A percentile compares a stretch with the other conserved stretches of the same genome.
These are phyloP conservation scores for Malbranchea zuffiana DNA, from an alignment of 2,329 filamentous ascomycete genomes.

Conservation along the genomic window DNA sequence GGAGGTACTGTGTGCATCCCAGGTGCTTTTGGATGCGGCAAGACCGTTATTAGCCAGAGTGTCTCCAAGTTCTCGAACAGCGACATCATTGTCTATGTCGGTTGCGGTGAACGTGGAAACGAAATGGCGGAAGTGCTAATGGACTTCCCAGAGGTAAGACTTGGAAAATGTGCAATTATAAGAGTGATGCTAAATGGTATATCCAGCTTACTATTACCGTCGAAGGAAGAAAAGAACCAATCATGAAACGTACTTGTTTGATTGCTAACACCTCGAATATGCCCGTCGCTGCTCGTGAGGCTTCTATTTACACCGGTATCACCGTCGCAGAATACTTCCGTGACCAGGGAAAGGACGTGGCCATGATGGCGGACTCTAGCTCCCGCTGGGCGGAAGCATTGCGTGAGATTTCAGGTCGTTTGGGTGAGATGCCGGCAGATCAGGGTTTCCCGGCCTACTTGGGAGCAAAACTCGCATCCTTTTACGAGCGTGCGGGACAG, in stretches of 20 bases:
- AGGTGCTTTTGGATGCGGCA: constrained; percentile 95
- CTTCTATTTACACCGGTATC: constrained; percentile 96
- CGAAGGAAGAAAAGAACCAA: constrained; percentile 88
- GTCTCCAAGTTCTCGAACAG: constrained; percentile 99
- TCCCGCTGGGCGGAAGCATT: constrained; percentile 98
- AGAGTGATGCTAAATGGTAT: too few species aligned
- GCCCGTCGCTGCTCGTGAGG: constrained; percentile 95
- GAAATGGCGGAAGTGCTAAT: constrained; percentile 99
- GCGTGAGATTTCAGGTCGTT: constrained; percentile 94
- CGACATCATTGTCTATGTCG: constrained; percentile 97
- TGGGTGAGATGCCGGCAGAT: constrained; percentile 99
- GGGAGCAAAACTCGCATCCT: constrained; percentile 90
- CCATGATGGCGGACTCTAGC: constrained; percentile 99
- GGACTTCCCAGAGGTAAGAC: constrained; percentile 78
- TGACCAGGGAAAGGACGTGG: constrained; percentile 91
- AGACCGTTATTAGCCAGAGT: constrained; percentile 97
- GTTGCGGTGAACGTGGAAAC: constrained; percentile 86
- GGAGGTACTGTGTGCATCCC: constrained; percentile 97
- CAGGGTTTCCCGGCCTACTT: constrained; percentile 99
- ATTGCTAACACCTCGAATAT: constrained; percentile 99
- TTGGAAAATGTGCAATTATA: too few species aligned
- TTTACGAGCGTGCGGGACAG: constrained; percentile 96
- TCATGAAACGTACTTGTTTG: constrained; percentile 98
- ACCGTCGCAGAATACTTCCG: constrained; percentile 94
- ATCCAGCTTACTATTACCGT: constrained; percentile 76